Conservation (phyloP, 176 grass and related monocot genomes). For the Calamus simplicifolius region DNA sequence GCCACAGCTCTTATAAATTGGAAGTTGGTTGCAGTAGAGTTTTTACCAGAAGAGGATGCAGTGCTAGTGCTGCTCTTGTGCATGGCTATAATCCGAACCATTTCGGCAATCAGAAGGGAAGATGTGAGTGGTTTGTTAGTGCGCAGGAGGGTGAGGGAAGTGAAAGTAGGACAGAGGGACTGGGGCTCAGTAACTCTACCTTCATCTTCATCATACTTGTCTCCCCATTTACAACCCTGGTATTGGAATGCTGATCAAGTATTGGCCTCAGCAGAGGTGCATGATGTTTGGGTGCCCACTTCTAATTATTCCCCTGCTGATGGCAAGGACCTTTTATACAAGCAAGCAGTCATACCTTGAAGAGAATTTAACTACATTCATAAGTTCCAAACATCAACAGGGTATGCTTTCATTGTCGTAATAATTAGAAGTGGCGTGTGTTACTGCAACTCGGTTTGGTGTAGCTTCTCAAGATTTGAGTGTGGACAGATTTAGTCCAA, state of each 20-base stretch:
- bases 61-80: slow-evolving; percentile 60
- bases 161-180: slow-evolving; percentile 46
- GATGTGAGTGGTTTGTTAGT: slow-evolving; percentile 60
- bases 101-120: slow-evolving; percentile 72
- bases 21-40: slow-evolving; percentile 72
- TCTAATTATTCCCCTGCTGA: slow-evolving; percentile 63
- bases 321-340: slow-evolving; percentile 70
- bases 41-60: slow-evolving; percentile 75
- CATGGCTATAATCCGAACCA: slow-evolving; percentile 53
- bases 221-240: slow-evolving; percentile 55
- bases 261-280: slow-evolving; percentile 44
- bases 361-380: too few species aligned
- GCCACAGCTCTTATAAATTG: slow-evolving; percentile 71
- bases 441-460: too few species aligned
- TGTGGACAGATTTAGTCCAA: too few species aligned
- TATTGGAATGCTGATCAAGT: slow-evolving; percentile 51
- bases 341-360: slow-evolving; percentile 61
- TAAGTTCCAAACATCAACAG: too few species aligned
- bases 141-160: slow-evolving; percentile 57
- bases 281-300: slow-evolving; percentile 15
- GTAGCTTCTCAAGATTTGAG: too few species aligned
- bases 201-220: slow-evolving; percentile 24
- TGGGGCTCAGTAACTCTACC: slow-evolving; percentile 71
- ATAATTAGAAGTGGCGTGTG: too few species aligned
- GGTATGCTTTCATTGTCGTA: too few species aligned